These are phyloP conservation scores for Penicillium nucicola DNA, from an alignment of 495 filamentous ascomycete genomes.

Conservation along the genomic window DNA sequence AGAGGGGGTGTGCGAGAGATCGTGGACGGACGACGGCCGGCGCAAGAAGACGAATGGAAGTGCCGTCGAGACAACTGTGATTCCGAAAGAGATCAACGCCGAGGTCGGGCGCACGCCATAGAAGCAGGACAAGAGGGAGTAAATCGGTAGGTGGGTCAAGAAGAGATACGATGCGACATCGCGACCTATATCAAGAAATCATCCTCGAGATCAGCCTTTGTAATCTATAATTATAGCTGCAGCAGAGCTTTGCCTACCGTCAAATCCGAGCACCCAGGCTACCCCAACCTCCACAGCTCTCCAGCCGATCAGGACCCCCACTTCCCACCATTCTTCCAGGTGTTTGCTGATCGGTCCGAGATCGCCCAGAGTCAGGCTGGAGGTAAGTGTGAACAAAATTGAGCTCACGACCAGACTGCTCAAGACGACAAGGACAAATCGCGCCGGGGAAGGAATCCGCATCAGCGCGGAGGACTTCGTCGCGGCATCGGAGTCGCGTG, in stretches of 20 bases:
- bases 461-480: constrained; percentile 12
- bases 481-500: constrained; percentile 8
- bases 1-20: constrained; percentile 43
- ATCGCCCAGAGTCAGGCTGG: constrained; percentile 50
- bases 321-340: constrained; percentile 57
- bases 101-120: constrained; percentile 63
- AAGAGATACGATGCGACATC: constrained; percentile 67
- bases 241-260: constrained; percentile 45
- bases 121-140: constrained; percentile 69
- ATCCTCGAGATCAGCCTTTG: constrained; percentile 1
- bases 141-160: constrained; percentile 67
- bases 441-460: constrained; percentile 44
- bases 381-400: constrained; percentile 52
- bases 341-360: constrained; percentile 60
- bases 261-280: constrained; percentile 68
- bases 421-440: constrained; percentile 61
- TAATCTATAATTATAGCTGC: background rate
- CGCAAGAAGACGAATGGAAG: constrained; percentile 71
- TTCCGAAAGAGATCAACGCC: constrained; percentile 51
- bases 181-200: constrained; percentile 43
- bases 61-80: constrained; percentile 63
- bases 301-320: constrained; percentile 62
- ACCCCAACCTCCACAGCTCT: constrained; percentile 65
- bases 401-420: constrained; percentile 61
- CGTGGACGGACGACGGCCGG: constrained; percentile 58